Base-by-base conservation (phyloP, 306 rosid species). In the Canavalia gladiata region DNA sequence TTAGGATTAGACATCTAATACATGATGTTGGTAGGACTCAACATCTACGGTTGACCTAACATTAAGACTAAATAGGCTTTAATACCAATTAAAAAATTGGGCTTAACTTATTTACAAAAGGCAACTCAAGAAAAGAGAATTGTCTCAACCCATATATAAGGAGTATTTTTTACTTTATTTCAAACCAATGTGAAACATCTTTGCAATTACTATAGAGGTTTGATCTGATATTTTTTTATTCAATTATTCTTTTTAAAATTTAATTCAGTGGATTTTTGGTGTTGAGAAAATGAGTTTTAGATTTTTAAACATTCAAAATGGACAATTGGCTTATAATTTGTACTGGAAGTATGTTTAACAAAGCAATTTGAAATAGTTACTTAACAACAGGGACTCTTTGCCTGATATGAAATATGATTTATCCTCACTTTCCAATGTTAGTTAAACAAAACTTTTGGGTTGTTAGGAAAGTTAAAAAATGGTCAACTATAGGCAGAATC, bases 221-320 rank as follows among this genome's bases (percentile, higher is more conserved):
- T 43, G 46, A 57, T 34, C 30, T 6, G 51, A 37, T 37, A 49
- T 50, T 51, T 50, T 51, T 51, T 64, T 35, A 33, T 31, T 56
- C 41, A 18, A 7, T 8, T 43, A 31, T 29, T 31, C 10, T 59
- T 3, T 72, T 10, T 45, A 34, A 10, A 63, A 28, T 76, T 35
- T 80, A 33, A 72, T 63, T 72, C 3, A 51, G 46, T 60, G 43
- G 47, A 4, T 58, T 49, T 8, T 51, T 34, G 30, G 34, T 64
- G 50, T 46, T 50, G 80, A 42, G 8, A 63, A 73, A 41, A 9
- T 42, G 50, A 63, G 45, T 49, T 74, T 41, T 64, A 31, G 25
- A 18, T 18, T 8, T 45, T 62, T 8, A 13, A 25, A 81, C 55
- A 18, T 18, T 18, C 25, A 18, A 18, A 18, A 18, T 18, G 25